These are phyloP conservation scores for Stevia rebaudiana DNA, from an alignment of 140 eudicot genomes.

Conservation along the genomic window DNA sequence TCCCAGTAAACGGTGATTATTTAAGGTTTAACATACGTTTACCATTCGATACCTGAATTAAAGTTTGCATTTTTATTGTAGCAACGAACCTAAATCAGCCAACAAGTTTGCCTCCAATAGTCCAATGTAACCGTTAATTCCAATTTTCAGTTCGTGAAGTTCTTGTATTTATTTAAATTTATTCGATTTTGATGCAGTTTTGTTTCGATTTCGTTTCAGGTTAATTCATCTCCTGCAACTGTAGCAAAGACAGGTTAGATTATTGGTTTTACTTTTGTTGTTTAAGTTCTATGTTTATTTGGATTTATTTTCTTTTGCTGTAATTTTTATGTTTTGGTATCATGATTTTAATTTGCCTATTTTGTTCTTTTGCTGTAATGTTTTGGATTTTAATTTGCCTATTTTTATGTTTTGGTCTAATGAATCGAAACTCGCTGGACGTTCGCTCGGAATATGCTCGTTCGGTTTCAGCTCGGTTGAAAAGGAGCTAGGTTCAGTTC, in stretches of 20 bases:
- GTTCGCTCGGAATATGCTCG: too few relatives aligned
- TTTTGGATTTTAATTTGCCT: too few relatives aligned
- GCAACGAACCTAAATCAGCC: slow-evolving; percentile 41
- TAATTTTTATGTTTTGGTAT: background rate
- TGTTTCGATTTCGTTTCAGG: slow-evolving; percentile 30
- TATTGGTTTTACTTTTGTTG: background rate
- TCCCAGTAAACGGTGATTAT: slow-evolving; percentile 52
- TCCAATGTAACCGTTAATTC: background rate
- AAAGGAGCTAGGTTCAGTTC: too few relatives aligned
- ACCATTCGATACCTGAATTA: background rate
- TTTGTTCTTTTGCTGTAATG: too few relatives aligned
- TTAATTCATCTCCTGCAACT: slow-evolving; percentile 33
- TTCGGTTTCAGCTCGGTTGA: too few relatives aligned
- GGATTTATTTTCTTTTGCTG: background rate
- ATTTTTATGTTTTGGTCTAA: too few relatives aligned
- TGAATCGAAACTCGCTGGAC: too few relatives aligned
- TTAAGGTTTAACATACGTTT: background rate
- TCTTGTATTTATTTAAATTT: background rate
- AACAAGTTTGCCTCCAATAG: too few relatives aligned
- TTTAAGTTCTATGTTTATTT: background rate
- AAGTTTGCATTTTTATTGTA: background rate
- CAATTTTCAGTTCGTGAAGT: background rate
- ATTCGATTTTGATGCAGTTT: background rate
- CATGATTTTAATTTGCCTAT: background rate
- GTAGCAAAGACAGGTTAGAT: slow-evolving; percentile 36